Percentiles rank a stretch among this genome's conserved stretches.
Evolutionary conservation across 306 rosid species (phyloP).

Genomic region (Psophocarpus tetragonolobus): DNA sequence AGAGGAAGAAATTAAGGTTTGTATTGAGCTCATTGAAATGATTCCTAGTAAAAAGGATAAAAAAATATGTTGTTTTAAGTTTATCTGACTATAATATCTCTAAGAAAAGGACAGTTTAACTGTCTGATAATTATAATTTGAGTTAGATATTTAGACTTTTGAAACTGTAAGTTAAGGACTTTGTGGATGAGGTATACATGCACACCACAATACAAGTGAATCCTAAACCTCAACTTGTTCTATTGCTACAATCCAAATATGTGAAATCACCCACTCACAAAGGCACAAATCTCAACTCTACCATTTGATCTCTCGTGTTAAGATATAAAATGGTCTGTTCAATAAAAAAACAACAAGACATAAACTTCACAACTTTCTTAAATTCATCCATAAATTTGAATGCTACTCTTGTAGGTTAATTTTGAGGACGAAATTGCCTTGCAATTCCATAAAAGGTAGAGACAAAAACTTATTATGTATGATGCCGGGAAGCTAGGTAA

Average conservation of each 20-base stretch:
- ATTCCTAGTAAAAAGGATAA: neutral
- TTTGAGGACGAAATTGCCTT: constrained; percentile 24
- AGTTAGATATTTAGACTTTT: constrained; percentile 29
- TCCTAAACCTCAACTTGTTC: neutral
- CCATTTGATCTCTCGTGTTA: constrained; percentile 3
- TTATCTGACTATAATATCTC: neutral
- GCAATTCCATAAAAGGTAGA: constrained; percentile 21
- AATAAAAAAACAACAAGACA: constrained; percentile 22
- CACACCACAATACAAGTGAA: constrained; percentile 4
- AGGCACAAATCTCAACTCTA: constrained; percentile 7
- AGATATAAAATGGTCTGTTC: constrained; percentile 64
- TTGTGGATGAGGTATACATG: constrained; percentile 31
- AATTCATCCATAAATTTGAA: constrained; percentile 28
- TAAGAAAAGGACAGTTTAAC: neutral
- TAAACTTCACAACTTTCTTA: constrained; percentile 25
- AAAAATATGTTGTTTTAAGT: neutral
- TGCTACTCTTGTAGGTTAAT: neutral
- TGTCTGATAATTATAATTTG: constrained; percentile 26
- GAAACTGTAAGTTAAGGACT: constrained; percentile 40
- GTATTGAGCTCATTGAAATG: neutral
- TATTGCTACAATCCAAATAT: neutral
- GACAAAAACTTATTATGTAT: constrained; percentile 27
- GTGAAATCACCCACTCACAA: neutral
- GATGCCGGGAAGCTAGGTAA: neutral
- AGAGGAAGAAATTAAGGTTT: neutral